Percentiles rank a stretch among this genome's conserved stretches.
phyloP scores from a whole-genome alignment of 1,139 yeast species.

The Zygoascus hellenicus region DNA sequence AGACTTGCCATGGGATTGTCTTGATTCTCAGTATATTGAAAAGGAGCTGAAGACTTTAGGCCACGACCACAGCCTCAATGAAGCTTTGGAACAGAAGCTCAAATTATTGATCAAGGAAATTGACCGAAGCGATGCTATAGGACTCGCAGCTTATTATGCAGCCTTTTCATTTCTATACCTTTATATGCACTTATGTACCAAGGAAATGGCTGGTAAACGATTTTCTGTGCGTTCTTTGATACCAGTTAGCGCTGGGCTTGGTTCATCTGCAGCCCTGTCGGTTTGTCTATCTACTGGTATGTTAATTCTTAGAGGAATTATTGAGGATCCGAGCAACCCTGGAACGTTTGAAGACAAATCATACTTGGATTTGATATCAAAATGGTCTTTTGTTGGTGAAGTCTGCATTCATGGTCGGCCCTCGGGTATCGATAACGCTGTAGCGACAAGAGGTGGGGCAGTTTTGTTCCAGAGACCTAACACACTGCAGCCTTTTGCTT shows the following conservation, averaged over 20 bases:
- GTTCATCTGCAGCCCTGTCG: slow-evolving; percentile 87
- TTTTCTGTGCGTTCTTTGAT: slow-evolving; percentile 74
- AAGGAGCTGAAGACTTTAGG: slow-evolving; percentile 1
- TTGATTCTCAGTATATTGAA: slow-evolving; percentile 17
- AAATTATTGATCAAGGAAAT: slow-evolving; percentile 20
- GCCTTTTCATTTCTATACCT: slow-evolving; percentile 81
- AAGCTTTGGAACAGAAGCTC: slow-evolving; percentile 50
- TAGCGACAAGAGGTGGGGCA: slow-evolving; percentile 95
- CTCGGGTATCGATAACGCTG: slow-evolving; percentile 94
- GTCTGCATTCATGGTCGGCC: slow-evolving; percentile 96
- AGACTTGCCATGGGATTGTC: slow-evolving; percentile 47
- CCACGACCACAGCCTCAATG: slow-evolving; percentile 43
- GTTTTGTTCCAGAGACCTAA: slow-evolving; percentile 73
- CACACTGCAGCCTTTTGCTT: slow-evolving; percentile 58
- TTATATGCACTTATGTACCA: slow-evolving; percentile 53
- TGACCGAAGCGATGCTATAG: slow-evolving; percentile 35
- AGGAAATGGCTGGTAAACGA: slow-evolving; percentile 44
- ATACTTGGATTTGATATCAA: slow-evolving; percentile 60
- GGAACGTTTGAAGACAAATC: slow-evolving; percentile 14
- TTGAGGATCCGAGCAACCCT: slow-evolving; percentile 14
- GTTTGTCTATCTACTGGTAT: slow-evolving; percentile 81
- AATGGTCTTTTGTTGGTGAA: slow-evolving; percentile 92
- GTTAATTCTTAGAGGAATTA: slow-evolving; percentile 48
- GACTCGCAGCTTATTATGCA: slow-evolving; percentile 68
- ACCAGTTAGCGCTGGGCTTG: slow-evolving; percentile 97